A percentile compares a stretch with the other conserved stretches of the same genome.
These are phyloP conservation scores for Puccinia triticina DNA, from an alignment of 1,284 basidiomycete genomes.

Conservation along the genomic window DNA sequence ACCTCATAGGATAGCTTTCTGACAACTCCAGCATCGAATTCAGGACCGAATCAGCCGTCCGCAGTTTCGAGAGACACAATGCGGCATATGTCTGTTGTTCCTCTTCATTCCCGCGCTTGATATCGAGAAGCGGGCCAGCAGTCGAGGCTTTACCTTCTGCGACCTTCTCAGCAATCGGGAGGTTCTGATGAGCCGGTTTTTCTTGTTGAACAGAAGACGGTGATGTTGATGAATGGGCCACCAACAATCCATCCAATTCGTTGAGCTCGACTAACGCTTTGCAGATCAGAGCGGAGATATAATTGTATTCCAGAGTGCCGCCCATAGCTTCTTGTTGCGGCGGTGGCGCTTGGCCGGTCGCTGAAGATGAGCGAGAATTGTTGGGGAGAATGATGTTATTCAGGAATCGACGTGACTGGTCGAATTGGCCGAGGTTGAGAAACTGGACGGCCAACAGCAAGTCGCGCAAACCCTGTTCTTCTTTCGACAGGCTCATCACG, in stretches of 20 bases:
- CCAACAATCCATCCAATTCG: neutral
- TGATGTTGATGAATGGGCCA: neutral
- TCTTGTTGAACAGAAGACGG: neutral
- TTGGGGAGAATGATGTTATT: slow-evolving; percentile 17
- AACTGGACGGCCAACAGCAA: slow-evolving; percentile 25
- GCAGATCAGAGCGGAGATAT: slow-evolving; percentile 5
- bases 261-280: slow-evolving; percentile 22
- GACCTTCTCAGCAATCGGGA: neutral
- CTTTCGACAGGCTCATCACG: slow-evolving; percentile 21
- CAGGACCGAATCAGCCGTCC: slow-evolving; percentile 13
- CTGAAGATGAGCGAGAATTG: neutral
- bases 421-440: slow-evolving; percentile 24
- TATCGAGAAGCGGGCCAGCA: neutral
- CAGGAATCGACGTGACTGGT: slow-evolving; percentile 24
- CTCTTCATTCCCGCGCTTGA: neutral
- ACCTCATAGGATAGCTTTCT: slow-evolving; percentile 30
- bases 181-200: neutral
- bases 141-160: neutral
- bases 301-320: neutral
- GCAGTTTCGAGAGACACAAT: slow-evolving; percentile 19
- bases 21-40: slow-evolving; percentile 16
- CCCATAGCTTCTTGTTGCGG: neutral
- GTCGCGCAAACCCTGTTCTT: slow-evolving; percentile 20
- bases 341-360: neutral
- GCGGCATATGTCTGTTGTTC: neutral